Evolutionary conservation across 2,329 filamentous ascomycete genomes (phyloP).

Genomic region (Alternaria dauci): DNA sequence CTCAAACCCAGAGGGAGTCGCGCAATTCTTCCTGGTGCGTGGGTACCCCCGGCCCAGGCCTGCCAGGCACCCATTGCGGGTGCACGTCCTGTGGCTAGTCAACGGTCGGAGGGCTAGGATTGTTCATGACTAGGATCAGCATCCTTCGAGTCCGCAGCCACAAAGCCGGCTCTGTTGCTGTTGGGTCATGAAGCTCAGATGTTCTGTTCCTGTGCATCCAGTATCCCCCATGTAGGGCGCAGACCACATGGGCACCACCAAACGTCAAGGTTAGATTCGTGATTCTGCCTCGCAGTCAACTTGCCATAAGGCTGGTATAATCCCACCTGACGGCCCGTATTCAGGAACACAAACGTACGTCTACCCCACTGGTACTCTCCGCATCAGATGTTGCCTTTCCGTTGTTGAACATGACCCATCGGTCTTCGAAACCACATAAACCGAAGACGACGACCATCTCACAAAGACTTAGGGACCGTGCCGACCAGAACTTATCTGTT

Average conservation of each 20-base stretch:
- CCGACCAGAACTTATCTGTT: constrained; percentile 40
- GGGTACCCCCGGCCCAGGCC: constrained; percentile 32
- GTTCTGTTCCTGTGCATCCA: constrained; percentile 46
- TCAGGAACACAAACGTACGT: constrained; percentile 47
- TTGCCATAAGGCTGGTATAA: constrained; percentile 45
- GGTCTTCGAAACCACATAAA: constrained; percentile 40
- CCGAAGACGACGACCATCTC: constrained; percentile 45
- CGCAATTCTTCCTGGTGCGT: constrained; percentile 32
- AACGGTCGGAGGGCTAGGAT: constrained; percentile 50
- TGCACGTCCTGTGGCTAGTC: constrained; percentile 41
- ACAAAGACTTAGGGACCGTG: constrained; percentile 46
- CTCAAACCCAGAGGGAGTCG: constrained; percentile 25
- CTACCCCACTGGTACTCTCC: constrained; percentile 40
- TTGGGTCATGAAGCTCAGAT: constrained; percentile 42
- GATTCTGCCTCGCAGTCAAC: constrained; percentile 46
- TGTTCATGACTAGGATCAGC: constrained; percentile 39
- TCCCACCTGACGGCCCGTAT: constrained; percentile 31
- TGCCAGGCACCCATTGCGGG: constrained; percentile 35
- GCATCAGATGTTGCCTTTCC: constrained; percentile 40
- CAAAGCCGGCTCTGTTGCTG: constrained; percentile 45
- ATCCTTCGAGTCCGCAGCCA: constrained; percentile 51
- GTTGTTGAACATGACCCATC: constrained; percentile 47
- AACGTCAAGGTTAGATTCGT: constrained; percentile 36
- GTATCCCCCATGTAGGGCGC: constrained; percentile 46
- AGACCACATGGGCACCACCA: constrained; percentile 34